These are phyloP conservation scores for Oryza glaberrima DNA, from an alignment of 176 grass and related monocot genomes.

Conservation along the genomic window DNA sequence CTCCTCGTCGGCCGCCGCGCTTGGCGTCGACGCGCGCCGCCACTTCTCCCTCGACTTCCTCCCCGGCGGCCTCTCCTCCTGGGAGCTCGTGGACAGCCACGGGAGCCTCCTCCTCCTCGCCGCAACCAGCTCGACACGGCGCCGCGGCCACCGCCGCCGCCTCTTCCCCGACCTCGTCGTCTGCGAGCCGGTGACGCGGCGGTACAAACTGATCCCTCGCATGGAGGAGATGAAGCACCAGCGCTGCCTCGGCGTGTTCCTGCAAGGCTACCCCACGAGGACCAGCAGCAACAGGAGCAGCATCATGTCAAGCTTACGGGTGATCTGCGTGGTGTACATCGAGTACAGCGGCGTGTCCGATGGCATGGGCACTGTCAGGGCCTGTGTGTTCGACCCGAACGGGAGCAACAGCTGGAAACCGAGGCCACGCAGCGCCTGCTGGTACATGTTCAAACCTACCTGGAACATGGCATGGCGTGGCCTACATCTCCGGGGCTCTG, in stretches of 20 bases:
- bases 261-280: not conserved
- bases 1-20: not conserved
- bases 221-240: not conserved
- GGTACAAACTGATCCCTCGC: not conserved
- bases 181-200: slow-evolving; percentile 19
- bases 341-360: not conserved
- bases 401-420: not conserved
- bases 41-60: slow-evolving; percentile 37
- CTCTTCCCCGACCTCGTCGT: slow-evolving; percentile 33
- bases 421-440: not conserved
- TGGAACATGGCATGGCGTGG: not conserved
- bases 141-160: not conserved
- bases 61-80: not conserved
- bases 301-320: not conserved
- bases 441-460: not conserved
- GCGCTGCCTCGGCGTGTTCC: slow-evolving; percentile 24
- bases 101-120: slow-evolving; percentile 20
- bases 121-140: not conserved
- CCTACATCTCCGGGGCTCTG: not conserved
- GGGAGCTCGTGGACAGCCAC: slow-evolving; percentile 11
- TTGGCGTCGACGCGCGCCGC: not conserved
- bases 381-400: not conserved
- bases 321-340: slow-evolving; percentile 1
- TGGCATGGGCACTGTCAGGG: not conserved
- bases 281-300: too few relatives aligned